Base-by-base conservation (phyloP, 176 grass and related monocot species). In the Oryza punctata region DNA sequence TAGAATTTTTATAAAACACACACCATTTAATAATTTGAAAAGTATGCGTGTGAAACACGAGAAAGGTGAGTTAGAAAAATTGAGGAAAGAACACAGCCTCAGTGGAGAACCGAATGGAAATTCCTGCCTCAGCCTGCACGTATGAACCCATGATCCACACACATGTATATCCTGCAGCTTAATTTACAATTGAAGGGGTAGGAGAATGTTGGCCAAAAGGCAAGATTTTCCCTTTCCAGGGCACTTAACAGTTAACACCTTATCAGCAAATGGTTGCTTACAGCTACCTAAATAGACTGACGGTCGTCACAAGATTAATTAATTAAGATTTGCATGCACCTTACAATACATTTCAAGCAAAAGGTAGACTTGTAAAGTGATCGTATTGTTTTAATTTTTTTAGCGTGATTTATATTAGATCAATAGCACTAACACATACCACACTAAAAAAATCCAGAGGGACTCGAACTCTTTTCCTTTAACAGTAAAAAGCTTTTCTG, bases 241-340 rank as follows among this genome's bases (percentile, higher is more conserved):
- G 40, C 75, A 72, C 40, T 32, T 78, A 7, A 11, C 75, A 72
- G 27, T 32, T 78, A 7, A 15, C 24, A 38, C 49, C 28, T 49
- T 30, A n/a, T 15, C 76, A 79, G 27, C 38, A 37, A 71, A 37
- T 65, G 15, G 68, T 16, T 24, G 15, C 63, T 23, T 65, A 8
- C 67, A 79, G 50, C 67, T 37, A 37, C 35, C 67, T 63, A 29
- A 43, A 63, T 79, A 5, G 76, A 65, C 68, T 40, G 59, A 57
- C 9, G 57, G 44, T 50, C 54, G 10, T 72, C 14, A 38, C 67
- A 33, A 12, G 25, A 63, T 14, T 21, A 21, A 21, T 12, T 13
- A 47, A 13, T 24, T 13, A 50, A 43, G 41, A 3, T 27, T 25
- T 40, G 6, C 52, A 57, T 57, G 57, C 2, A 23, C 6, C 29